Percentiles rank a stretch among this genome's conserved stretches.
phyloP scores from a whole-genome alignment of 345 rosid genomes.

The Eucalyptus cloeziana region DNA sequence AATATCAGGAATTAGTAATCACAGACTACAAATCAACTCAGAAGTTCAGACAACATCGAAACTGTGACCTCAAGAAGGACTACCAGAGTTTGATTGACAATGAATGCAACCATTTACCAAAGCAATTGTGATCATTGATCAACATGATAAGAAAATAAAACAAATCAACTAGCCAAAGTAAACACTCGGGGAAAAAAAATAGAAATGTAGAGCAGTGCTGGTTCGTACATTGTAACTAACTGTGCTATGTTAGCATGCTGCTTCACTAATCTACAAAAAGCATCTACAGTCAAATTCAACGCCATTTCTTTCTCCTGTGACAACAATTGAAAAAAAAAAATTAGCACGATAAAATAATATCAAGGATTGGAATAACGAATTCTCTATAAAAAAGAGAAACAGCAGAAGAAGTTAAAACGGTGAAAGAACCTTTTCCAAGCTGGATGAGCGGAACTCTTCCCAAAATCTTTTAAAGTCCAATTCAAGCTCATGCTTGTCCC shows the following conservation, averaged over 20 bases:
- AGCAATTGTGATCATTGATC: not conserved
- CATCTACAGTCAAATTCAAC: conserved; percentile 81
- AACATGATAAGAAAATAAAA: not conserved
- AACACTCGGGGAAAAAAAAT: not conserved
- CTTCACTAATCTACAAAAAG: conserved; percentile 98
- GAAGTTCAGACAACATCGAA: not conserved
- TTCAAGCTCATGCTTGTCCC: conserved; percentile 86
- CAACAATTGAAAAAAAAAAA: conserved; percentile 6
- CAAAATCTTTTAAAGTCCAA: conserved; percentile 97
- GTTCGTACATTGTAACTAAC: conserved; percentile 79
- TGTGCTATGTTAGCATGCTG: conserved; percentile 90
- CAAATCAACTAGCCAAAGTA: not conserved
- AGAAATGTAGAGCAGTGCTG: not conserved
- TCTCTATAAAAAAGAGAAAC: not conserved
- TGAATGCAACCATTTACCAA: not conserved
- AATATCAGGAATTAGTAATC: not conserved
- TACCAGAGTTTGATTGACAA: not conserved
- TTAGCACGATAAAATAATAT: not conserved
- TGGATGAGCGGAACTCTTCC: conserved; percentile 99
- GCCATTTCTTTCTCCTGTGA: conserved; percentile 99
- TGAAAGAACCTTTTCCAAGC: conserved; percentile 74
- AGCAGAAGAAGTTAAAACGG: not conserved
- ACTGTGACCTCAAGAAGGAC: not conserved
- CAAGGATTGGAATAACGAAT: not conserved
- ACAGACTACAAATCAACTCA: not conserved